Base-by-base conservation (phyloP, 305 asterid genomes). In the Solanum chacoense region DNA sequence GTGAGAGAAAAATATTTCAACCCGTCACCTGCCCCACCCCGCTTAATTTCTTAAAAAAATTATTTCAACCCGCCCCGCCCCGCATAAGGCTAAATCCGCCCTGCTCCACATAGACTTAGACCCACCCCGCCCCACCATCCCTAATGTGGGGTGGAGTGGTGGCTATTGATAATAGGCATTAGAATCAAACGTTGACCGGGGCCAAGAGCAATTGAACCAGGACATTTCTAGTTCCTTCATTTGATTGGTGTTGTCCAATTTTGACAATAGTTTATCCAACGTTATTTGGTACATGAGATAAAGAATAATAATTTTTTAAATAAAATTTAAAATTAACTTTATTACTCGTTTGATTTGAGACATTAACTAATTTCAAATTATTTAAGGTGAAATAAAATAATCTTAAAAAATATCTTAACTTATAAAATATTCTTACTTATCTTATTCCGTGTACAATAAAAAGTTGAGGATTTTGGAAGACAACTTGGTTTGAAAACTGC, bases 391-490 rank as follows among this genome's bases (percentile, higher is more conserved):
- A 40, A 40, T 11, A 40, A 40, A 40, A 55, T 18, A 55, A 55
- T 55, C 22, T 1, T 63, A 8, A 63, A 20, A 63, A 22, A 4
- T 65, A 65, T 65, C 3, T n/a, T n/a, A 65, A 10, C 28, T 4
- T 1, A 8, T 65, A 65, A 0, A 65, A 65, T 65, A n/a, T n/a
- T 65, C 0, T 65, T 65, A 4, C 14, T 65, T 65, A 65, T n/a
- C 7, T 2, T 0, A 63, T 63, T 9, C 0, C 3, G 1, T 0
- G 0, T 2, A n/a, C 11, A 2, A 71, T 13, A 71, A 71, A 71
- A 71, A 28, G 6, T 26, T 1, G 77, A 28, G 28, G 28, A 22
- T 59, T n/a, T 65, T 65, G 12, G 22, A 28, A 71, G 76, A 28
- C 11, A 71, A 28, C 22, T 11, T 78, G 2, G 24, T 26, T 8